phyloP scores from a whole-genome alignment of 2,329 filamentous ascomycete genomes.

The Scedosporium boydii region DNA sequence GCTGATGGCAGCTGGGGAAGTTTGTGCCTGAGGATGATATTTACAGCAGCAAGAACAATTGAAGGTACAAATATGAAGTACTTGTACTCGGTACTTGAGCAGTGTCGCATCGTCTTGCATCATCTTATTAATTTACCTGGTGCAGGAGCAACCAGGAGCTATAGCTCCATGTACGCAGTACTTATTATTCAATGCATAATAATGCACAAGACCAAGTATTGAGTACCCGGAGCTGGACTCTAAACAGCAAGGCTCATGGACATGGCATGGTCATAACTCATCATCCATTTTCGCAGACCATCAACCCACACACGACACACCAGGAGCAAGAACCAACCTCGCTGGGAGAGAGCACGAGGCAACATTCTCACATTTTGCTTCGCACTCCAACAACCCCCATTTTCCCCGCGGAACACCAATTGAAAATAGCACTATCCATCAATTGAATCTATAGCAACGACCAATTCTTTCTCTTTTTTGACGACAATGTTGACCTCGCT shows the following conservation, averaged over 20 bases:
- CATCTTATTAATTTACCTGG: background rate
- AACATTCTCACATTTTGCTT: background rate
- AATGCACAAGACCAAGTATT: background rate
- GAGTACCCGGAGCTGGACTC: background rate
- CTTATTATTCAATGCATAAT: background rate
- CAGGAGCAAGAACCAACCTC: background rate
- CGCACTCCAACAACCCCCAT: background rate
- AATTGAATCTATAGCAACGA: background rate
- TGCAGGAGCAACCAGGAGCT: background rate
- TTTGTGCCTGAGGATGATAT: conserved; percentile 5
- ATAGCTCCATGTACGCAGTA: background rate
- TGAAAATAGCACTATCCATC: background rate
- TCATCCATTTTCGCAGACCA: background rate
- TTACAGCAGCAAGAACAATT: background rate
- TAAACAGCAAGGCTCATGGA: background rate
- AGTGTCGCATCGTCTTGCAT: background rate
- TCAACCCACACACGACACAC: background rate
- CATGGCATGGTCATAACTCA: background rate
- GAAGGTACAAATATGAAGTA: background rate
- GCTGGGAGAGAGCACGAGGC: background rate
- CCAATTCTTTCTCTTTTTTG: background rate
- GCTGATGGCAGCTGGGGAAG: background rate
- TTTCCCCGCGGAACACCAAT: background rate
- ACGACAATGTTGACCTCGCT: conserved; percentile 31
- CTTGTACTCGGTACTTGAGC: background rate